phyloP scores from a whole-genome alignment of 805 yeast species.

The Yarrowia phangngaensis region DNA sequence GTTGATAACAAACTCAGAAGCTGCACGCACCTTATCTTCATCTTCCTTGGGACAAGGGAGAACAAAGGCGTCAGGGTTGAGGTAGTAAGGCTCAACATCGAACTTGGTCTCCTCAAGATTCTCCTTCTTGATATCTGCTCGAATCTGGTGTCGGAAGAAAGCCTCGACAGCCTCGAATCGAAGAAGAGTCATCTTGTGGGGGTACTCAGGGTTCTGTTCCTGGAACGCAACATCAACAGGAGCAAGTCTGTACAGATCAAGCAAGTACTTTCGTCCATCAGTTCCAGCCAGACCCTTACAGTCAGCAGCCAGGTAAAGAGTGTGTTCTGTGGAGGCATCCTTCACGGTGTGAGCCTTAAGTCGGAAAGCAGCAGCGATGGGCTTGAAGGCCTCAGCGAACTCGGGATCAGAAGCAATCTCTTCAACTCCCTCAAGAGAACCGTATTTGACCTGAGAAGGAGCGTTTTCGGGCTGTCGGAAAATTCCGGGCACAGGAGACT shows the following conservation, averaged over 20 bases:
- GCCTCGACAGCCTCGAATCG: conserved; percentile 87
- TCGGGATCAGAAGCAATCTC: conserved; percentile 49
- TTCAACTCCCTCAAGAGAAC: conserved; percentile 60
- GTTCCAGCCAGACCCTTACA: conserved; percentile 82
- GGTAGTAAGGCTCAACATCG: conserved; percentile 45
- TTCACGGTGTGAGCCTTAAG: conserved; percentile 63
- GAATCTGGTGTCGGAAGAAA: conserved; percentile 76
- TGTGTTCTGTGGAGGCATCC: conserved; percentile 45
- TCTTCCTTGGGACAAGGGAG: conserved; percentile 47
- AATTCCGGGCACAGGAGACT: conserved; percentile 94
- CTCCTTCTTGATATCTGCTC: conserved; percentile 50
- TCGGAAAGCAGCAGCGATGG: conserved; percentile 71
- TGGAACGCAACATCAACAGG: conserved; percentile 80
- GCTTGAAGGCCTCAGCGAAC: conserved; percentile 54
- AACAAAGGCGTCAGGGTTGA: conserved; percentile 75
- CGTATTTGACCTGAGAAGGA: conserved; percentile 62
- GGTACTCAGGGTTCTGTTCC: conserved; percentile 59
- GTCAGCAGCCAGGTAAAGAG: conserved; percentile 64
- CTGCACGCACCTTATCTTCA: conserved; percentile 60
- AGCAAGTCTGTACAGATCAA: conserved; percentile 78
- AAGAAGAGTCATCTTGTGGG: conserved; percentile 72
- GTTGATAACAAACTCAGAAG: conserved; percentile 59
- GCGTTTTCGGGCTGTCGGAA: conserved; percentile 46
- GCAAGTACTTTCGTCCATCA: conserved; percentile 77
- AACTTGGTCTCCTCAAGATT: conserved; percentile 36